A percentile compares a stretch with the other conserved stretches of the same genome.
Evolutionary conservation across 306 rosid species (phyloP).

Genomic region (Pterocarpus macrocarpus): DNA sequence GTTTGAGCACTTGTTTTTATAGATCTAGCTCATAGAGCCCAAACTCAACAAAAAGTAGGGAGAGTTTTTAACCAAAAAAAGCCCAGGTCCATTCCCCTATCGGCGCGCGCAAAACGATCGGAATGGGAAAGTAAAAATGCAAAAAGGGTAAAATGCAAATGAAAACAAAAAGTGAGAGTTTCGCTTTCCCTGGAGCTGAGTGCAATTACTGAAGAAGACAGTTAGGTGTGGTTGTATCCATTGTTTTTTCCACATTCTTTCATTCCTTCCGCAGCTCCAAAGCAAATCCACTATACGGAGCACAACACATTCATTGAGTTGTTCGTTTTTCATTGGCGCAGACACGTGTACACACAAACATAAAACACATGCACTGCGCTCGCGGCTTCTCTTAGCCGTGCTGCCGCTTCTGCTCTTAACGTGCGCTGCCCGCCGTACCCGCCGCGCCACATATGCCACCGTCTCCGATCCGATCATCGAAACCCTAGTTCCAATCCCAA

Average conservation of each 20-base stretch:
- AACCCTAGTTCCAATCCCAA: slow-evolving; percentile 41
- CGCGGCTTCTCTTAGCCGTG: slow-evolving; percentile 49
- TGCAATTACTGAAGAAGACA: slow-evolving; percentile 54
- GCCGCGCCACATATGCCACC: slow-evolving; percentile 28
- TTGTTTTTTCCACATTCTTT: not conserved
- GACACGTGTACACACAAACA: slow-evolving; percentile 42
- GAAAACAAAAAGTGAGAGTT: not conserved
- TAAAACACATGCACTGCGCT: slow-evolving; percentile 43
- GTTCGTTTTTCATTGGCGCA: slow-evolving; percentile 31
- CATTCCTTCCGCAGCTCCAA: slow-evolving; percentile 33
- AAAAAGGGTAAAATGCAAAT: not conserved
- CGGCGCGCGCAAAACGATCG: not conserved
- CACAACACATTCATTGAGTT: not conserved
- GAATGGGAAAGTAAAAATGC: not conserved
- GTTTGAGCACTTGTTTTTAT: too few relatives aligned
- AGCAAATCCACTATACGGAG: slow-evolving; percentile 23
- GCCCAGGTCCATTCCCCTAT: not conserved
- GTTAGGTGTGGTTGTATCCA: slow-evolving; percentile 42
- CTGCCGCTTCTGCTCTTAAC: slow-evolving; percentile 42
- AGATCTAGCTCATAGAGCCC: too few relatives aligned
- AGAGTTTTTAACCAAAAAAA: too few relatives aligned
- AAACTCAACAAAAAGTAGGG: too few relatives aligned
- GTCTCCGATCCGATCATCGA: slow-evolving; percentile 51
- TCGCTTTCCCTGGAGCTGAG: slow-evolving; percentile 4
- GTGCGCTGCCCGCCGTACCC: slow-evolving; percentile 40